Evolutionary conservation across 2,329 filamentous ascomycete species (phyloP).

Genomic region (Calonectria leucothoes): DNA sequence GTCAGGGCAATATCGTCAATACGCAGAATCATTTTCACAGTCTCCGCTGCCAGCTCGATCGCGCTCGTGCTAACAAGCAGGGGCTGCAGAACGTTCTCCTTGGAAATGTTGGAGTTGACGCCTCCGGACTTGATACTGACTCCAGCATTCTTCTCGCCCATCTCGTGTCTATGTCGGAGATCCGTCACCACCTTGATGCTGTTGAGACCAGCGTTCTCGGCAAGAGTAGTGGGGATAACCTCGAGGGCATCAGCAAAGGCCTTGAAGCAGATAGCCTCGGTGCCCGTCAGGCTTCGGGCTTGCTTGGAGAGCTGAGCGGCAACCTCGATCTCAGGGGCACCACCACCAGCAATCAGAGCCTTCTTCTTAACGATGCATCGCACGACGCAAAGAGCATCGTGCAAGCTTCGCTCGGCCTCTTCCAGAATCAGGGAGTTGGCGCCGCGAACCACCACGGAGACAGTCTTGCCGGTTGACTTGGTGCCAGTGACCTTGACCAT

Average conservation of each 20-base stretch:
- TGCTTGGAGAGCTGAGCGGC: conserved; percentile 86
- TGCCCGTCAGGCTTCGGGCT: conserved; percentile 85
- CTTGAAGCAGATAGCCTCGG: conserved; percentile 98
- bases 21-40: conserved; percentile 90
- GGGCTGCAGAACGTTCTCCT: conserved; percentile 97
- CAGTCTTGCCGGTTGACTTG: conserved; percentile 85
- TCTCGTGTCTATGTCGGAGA: conserved; percentile 90
- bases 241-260: conserved; percentile 98
- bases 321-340: conserved; percentile 96
- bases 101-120: conserved; percentile 95
- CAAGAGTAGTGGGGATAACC: conserved; percentile 94
- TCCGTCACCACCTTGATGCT: conserved; percentile 99
- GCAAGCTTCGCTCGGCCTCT: conserved; percentile 94
- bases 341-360: conserved; percentile 96
- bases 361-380: conserved; percentile 99
- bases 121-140: conserved; percentile 98
- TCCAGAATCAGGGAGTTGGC: conserved; percentile 96
- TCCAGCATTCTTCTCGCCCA: conserved; percentile 94
- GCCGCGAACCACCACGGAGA: conserved; percentile 93
- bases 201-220: conserved; percentile 97
- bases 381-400: conserved; percentile 97
- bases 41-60: conserved; percentile 96
- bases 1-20: conserved; percentile 76
- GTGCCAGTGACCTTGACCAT: conserved; percentile 97
- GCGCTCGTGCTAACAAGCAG: conserved; percentile 96